Evolutionary conservation across 345 rosid species (phyloP), one percentile per base, ranked within the genome.

Genomic region (Dimocarpus longan): DNA sequence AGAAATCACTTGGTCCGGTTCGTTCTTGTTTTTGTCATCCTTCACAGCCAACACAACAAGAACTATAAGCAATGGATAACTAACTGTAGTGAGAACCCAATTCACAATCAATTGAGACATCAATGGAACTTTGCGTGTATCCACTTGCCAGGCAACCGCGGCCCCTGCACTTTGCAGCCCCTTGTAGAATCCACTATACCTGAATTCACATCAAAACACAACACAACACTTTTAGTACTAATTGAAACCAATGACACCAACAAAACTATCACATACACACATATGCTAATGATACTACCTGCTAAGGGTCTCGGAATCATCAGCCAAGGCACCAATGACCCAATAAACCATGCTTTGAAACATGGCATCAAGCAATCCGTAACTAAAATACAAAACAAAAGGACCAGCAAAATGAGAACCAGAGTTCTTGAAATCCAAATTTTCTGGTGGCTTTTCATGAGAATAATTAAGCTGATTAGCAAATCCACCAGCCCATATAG

Each of bases 81-180:
- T 92, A 24, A 88, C 24, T 1, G 91, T 91, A 42, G 97, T 93
- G 21, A 95, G 93, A 5, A 90, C 85, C 99, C 99, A 95, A 43
- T 93, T 95, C 28, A 91, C 76, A 56, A 90, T 76, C 76, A 93
- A 84, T 80, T 92, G 93, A 0, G 87, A 66, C 42, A 92, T 83
- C 72, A 87, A 79, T 13, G 97, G 78, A 40, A 91, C 93, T 64
- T 92, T 89, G 79, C 73, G 91, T 2, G 90, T 76, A 73, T 95
- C 99, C 6, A 95, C 82, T 85, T 95, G 99, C 99, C 99, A 95
- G 22, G 99, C 99, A 10, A 93, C 89, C 3, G 97, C 99, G 18
- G 92, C 98, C 54, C 99, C 98, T 39, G 98, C 99, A 54, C 98
- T 95, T 57, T 95, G 99, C 77, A 95, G 92, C 65, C 99, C 97